Evolutionary conservation across 1,284 basidiomycete genomes (phyloP).

Genomic region (Cutaneotrichosporon spelunceum): DNA sequence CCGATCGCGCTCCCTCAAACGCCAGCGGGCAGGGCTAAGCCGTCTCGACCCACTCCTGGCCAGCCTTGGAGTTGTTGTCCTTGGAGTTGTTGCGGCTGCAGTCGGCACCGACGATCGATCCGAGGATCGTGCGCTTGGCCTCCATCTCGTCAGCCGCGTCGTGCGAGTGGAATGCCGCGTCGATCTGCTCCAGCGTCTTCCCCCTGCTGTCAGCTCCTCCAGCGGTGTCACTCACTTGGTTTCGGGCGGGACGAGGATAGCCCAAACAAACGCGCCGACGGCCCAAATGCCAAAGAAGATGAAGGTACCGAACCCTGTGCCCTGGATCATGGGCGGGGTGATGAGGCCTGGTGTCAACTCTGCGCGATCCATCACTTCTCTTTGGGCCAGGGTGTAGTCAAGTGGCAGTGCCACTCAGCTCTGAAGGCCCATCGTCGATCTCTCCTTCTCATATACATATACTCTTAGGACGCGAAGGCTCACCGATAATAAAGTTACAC

Average conservation of each 20-base stretch:
- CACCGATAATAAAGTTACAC: neutral
- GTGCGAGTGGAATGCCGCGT: constrained; percentile 18
- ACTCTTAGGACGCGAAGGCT: too few relatives aligned
- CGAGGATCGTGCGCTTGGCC: constrained; percentile 11
- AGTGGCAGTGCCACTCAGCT: too few relatives aligned
- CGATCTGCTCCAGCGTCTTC: constrained; percentile 23
- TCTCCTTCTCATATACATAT: too few relatives aligned
- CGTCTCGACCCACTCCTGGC: constrained; percentile 3
- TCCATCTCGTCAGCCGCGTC: constrained; percentile 13
- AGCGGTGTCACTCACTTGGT: constrained; percentile 24
- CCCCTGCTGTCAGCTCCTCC: constrained; percentile 2
- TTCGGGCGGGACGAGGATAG: constrained; percentile 30
- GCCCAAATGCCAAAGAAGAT: constrained; percentile 32
- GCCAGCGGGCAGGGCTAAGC: neutral
- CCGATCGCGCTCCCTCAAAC: too few relatives aligned
- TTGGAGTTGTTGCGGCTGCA: neutral
- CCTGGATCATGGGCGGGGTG: constrained; percentile 31
- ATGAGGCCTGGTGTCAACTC: constrained; percentile 23
- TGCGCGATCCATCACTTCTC: neutral
- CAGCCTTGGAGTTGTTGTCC: neutral
- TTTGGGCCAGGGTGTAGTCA: too few relatives aligned
- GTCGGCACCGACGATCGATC: neutral
- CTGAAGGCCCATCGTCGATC: too few relatives aligned
- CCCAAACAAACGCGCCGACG: constrained; percentile 21
- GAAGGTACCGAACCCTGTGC: constrained; percentile 31